These are phyloP conservation scores for Neurospora sp. DNA, from an alignment of 2,329 filamentous ascomycete species.

Conservation along the genomic window DNA sequence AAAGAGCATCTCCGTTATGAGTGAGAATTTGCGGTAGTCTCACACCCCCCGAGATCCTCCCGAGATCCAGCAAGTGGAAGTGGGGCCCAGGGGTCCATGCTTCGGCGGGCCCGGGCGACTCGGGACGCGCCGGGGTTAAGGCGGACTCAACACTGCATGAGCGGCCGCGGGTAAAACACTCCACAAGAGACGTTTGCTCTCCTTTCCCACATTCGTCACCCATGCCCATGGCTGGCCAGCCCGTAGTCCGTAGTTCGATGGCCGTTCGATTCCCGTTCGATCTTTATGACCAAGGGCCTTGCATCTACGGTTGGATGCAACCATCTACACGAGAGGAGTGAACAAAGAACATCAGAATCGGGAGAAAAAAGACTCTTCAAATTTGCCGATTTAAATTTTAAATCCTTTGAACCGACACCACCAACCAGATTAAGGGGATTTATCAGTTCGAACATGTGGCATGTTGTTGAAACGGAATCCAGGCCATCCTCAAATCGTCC, in stretches of 20 bases:
- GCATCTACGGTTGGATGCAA: not conserved
- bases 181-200: not conserved
- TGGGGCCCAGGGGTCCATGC: not conserved
- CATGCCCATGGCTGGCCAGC: not conserved
- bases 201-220: not conserved
- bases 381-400: not conserved
- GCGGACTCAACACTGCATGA: not conserved
- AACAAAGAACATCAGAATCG: not conserved
- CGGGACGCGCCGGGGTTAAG: not conserved
- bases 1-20: no score
- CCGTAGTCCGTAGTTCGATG: not conserved
- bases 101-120: not conserved
- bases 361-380: not conserved
- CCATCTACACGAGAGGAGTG: not conserved
- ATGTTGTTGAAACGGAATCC: not conserved
- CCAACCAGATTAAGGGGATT: not conserved
- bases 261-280: not conserved
- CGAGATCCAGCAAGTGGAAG: not conserved
- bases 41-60: not conserved
- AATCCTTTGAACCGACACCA: not conserved
- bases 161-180: not conserved
- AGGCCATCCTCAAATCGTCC: not conserved
- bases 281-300: not conserved
- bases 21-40: not conserved
- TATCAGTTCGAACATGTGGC: not conserved